A percentile compares a stretch with the other conserved stretches of the same genome.
These are phyloP conservation scores for Fusarium sp. DNA, from an alignment of 2,329 filamentous ascomycete species.

Conservation along the genomic window DNA sequence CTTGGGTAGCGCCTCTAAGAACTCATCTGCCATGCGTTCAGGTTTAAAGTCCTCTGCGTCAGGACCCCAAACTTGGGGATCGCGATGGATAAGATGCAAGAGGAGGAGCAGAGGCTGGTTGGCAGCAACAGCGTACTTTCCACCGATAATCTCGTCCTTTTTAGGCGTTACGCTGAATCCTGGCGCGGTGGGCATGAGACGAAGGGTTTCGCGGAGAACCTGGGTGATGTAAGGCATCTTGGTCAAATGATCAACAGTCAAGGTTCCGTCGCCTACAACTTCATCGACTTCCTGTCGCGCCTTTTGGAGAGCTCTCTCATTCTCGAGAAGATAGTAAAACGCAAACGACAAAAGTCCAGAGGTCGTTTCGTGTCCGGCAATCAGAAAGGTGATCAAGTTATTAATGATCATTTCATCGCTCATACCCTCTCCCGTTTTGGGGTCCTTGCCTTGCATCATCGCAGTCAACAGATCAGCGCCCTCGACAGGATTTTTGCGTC, in stretches of 20 bases:
- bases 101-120: not conserved
- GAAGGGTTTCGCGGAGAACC: slow-evolving; percentile 14
- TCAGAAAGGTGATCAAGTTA: slow-evolving; percentile 12
- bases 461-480: not conserved
- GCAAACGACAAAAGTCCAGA: not conserved
- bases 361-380: slow-evolving; percentile 1
- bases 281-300: not conserved
- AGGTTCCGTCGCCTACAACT: not conserved
- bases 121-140: not conserved
- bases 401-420: not conserved
- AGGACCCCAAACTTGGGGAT: not conserved
- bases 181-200: slow-evolving; percentile 4
- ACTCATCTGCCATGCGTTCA: slow-evolving; percentile 9
- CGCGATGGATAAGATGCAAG: slow-evolving; percentile 3
- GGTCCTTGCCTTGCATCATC: slow-evolving; percentile 2
- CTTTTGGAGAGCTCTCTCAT: not conserved
- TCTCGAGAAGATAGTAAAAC: slow-evolving; percentile 5
- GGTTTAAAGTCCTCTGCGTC: slow-evolving; percentile 8
- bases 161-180: not conserved
- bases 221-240: slow-evolving; percentile 15
- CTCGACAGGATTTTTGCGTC: not conserved
- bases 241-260: not conserved
- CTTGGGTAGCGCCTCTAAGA: slow-evolving; percentile 6
- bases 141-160: slow-evolving; percentile 10
- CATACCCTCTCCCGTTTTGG: slow-evolving; percentile 4